Evolutionary conservation across 2,329 filamentous ascomycete species (phyloP), one percentile per base, ranked within the genome.

Genomic region (Bertia moriformis): DNA sequence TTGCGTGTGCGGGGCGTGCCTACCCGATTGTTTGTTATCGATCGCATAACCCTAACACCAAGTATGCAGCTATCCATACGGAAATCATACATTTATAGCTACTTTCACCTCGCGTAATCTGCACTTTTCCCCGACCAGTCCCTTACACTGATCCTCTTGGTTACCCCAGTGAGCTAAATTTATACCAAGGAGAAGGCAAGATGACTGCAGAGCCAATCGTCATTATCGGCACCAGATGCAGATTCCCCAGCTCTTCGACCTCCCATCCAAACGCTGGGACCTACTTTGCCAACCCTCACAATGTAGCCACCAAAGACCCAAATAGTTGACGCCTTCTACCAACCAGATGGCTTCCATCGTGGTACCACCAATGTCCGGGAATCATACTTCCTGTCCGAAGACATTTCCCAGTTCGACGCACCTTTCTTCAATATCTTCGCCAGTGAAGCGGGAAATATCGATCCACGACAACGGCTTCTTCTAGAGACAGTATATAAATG

Each of bases 351-450:
- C 13, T 18, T n/a, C 7, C 29, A 37, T 4, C 41, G 33, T 24
- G 20, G 18, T 12, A 29, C 4, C n/a, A 29, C 19, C 18, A 39
- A 39, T 15, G 13, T 15, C 13, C 14, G n/a, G 14, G 18, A 14
- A n/a, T 15, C 18, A 4, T 27, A 15, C 13, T 19, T 14, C 22
- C 17, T 39, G 7, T n/a, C 14, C n/a, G 19, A 19, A 18, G 22
- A 24, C 15, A 24, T 19, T 38, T 18, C 13, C 17, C 37, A 39
- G 18, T 47, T 48, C 32, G 45, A 48, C 38, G 27, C 45, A 15
- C 33, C 40, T 12, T 65, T 66, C 46, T 60, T 58, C 47, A 51
- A 52, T 24, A 59, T 59, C 38, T 52, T 47, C 2, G 54, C 55
- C 4, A 48, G 47, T 4, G 56, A 60, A 40, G 57, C 56, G 4